Evolutionary conservation across 129 eudicot genomes (phyloP).

Genomic region (Flaveria brownii): DNA sequence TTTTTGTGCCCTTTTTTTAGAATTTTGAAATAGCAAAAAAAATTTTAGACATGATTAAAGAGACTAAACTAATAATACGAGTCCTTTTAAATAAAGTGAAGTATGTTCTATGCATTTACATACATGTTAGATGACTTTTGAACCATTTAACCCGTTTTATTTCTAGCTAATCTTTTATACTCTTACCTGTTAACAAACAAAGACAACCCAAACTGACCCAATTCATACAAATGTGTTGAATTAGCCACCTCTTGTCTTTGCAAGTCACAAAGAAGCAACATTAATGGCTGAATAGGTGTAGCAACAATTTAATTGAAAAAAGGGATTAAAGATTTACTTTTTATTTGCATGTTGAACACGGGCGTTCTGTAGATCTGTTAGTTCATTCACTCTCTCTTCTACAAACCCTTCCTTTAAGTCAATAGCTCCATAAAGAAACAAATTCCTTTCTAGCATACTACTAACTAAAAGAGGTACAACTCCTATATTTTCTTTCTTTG

Average conservation of each 20-base stretch:
- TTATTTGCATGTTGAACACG: slow-evolving; percentile 59
- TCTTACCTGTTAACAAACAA: background rate
- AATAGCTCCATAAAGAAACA: slow-evolving; percentile 73
- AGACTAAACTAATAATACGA: background rate
- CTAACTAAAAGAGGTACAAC: slow-evolving; percentile 56
- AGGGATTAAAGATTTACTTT: slow-evolving; percentile 43
- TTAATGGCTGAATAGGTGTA: background rate
- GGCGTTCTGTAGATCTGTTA: slow-evolving; percentile 58
- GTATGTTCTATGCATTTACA: background rate
- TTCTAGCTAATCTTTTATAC: background rate
- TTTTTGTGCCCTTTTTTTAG: background rate
- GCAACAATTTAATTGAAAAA: background rate
- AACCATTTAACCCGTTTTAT: background rate
- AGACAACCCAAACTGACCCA: background rate
- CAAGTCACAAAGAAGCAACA: background rate
- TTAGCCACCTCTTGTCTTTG: background rate
- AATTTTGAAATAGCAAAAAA: background rate
- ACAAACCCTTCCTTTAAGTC: slow-evolving; percentile 63
- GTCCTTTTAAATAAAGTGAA: background rate
- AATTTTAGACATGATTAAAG: background rate
- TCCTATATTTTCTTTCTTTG: slow-evolving; percentile 50
- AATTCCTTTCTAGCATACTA: slow-evolving; percentile 62
- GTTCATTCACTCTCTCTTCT: slow-evolving; percentile 65
- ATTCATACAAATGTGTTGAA: background rate
- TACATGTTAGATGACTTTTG: background rate